Conservation (phyloP, 2,329 filamentous ascomycete species). For the Ascosphaera aggregata region DNA sequence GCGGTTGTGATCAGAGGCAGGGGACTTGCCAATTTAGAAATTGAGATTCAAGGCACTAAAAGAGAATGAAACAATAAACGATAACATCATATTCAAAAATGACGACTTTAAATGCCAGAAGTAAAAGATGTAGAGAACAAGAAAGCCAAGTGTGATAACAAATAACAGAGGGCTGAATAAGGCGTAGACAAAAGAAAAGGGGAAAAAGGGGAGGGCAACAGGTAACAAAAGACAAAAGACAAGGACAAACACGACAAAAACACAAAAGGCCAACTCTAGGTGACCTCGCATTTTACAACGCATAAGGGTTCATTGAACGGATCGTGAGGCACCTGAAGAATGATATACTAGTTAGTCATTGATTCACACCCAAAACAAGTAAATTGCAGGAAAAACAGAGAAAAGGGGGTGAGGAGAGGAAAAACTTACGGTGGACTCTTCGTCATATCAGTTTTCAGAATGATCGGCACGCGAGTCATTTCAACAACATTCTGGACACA, state of each 20-base stretch:
- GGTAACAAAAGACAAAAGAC: constrained; percentile 1
- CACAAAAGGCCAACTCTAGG: neutral
- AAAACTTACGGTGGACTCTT: constrained; percentile 96
- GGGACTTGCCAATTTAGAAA: no score
- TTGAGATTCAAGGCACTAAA: no score
- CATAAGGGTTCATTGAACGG: constrained; percentile 27
- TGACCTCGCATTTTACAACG: constrained; percentile 14
- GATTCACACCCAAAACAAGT: neutral
- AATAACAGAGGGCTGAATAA: no score
- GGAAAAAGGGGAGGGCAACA: neutral
- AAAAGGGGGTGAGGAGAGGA: neutral
- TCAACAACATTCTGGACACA: constrained; percentile 97
- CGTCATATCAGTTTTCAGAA: constrained; percentile 89
- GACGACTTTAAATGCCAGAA: neutral
- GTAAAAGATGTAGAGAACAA: neutral
- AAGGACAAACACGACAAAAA: neutral
- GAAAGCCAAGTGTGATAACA: no score
- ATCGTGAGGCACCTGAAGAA: constrained; percentile 23
- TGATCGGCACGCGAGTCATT: constrained; percentile 94
- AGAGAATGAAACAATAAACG: neutral
- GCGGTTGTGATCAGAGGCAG: no score
- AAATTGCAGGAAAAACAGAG: neutral
- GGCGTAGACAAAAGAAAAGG: constrained; percentile 1
- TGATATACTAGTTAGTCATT: neutral
- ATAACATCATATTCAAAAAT: neutral